Percentiles rank a stretch among this genome's conserved stretches.
Evolutionary conservation across 2,329 filamentous ascomycete genomes (phyloP).

Genomic region (Aspergillus floridensis): DNA sequence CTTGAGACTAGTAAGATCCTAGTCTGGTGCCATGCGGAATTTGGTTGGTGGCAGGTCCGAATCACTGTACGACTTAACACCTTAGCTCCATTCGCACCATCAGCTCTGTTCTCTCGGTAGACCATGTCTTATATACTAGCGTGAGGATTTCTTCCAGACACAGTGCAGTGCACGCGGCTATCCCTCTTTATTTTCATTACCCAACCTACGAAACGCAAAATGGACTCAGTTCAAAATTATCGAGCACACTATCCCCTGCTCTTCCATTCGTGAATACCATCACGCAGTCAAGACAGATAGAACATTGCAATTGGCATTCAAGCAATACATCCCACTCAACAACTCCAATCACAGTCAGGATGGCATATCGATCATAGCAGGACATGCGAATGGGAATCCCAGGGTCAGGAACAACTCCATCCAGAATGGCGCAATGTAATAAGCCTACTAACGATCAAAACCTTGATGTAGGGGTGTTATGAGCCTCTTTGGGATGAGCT

Average conservation of each 20-base stretch:
- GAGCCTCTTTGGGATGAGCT: conserved; percentile 83
- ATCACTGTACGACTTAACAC: background rate
- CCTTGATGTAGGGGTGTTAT: conserved; percentile 63
- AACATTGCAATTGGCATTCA: conserved; percentile 51
- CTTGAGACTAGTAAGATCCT: background rate
- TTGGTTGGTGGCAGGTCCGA: background rate
- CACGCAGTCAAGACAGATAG: conserved; percentile 47
- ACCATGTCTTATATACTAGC: too few relatives aligned
- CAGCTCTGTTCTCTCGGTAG: background rate
- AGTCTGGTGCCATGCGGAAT: background rate
- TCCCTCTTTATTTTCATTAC: background rate
- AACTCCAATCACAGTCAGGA: conserved; percentile 45
- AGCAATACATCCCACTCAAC: conserved; percentile 55
- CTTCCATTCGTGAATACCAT: conserved; percentile 54
- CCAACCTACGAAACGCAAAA: background rate
- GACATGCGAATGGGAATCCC: conserved; percentile 59
- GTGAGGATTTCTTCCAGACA: background rate
- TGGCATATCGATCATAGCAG: conserved; percentile 54
- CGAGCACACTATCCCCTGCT: conserved; percentile 48
- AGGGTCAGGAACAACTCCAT: conserved; percentile 52
- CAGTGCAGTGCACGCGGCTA: too few relatives aligned
- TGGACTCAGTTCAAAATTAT: conserved; percentile 36
- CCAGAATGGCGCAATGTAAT: too few relatives aligned
- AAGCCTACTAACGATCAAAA: background rate
- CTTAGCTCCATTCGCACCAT: background rate